Evolutionary conservation across 176 grass and related monocot genomes (phyloP).

Genomic region (Typha latifolia): DNA sequence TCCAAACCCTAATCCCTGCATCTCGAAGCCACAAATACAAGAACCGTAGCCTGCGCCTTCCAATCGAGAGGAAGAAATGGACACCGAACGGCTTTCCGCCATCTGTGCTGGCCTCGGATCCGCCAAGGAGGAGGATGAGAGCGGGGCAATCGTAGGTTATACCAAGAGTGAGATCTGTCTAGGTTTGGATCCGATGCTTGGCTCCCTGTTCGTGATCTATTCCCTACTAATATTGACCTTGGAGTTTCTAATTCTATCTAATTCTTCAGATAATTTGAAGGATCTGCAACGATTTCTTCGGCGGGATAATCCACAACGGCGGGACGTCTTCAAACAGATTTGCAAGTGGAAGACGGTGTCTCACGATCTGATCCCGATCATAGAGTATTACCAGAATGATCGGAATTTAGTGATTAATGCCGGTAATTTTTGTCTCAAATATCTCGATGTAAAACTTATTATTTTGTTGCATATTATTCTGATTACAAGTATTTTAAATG

Average conservation of each 20-base stretch:
- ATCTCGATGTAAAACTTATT: neutral
- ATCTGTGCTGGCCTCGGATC: conserved; percentile 39
- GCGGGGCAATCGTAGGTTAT: conserved; percentile 47
- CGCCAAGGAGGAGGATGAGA: conserved; percentile 46
- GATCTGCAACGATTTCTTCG: conserved; percentile 73
- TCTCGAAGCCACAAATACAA: neutral
- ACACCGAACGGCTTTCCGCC: conserved; percentile 23
- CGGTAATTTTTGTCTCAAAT: conserved; percentile 24
- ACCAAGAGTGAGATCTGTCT: conserved; percentile 58
- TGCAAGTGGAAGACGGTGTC: conserved; percentile 79
- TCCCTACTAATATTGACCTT: neutral
- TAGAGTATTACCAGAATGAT: conserved; percentile 69
- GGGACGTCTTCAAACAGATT: conserved; percentile 83
- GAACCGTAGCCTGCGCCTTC: neutral
- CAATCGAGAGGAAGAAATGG: neutral
- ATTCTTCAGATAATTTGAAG: conserved; percentile 64
- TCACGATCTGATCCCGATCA: conserved; percentile 67
- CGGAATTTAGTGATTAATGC: conserved; percentile 60
- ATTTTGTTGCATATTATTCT: neutral
- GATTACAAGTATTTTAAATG: neutral
- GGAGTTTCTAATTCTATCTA: neutral
- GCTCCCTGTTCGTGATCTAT: neutral
- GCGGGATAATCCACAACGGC: conserved; percentile 57
- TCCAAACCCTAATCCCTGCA: neutral
- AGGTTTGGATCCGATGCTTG: conserved; percentile 25